Evolutionary conservation across 352 stramenopile genomes (phyloP).

Genomic region (Pythium guiyangense): DNA sequence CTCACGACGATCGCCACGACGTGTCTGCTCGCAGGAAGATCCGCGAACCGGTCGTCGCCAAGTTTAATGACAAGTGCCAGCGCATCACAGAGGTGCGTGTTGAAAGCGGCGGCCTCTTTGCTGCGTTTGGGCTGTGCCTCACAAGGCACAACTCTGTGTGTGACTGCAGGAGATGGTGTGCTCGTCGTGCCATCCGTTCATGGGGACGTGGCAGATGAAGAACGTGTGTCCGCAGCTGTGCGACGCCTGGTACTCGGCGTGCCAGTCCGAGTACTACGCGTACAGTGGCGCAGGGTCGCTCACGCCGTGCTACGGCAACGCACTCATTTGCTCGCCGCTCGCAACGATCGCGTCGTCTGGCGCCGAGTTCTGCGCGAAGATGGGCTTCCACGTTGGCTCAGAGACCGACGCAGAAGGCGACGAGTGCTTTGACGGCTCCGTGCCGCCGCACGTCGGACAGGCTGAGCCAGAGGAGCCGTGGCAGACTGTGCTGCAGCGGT

Average conservation of each 20-base stretch:
- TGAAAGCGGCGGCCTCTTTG: too few relatives aligned
- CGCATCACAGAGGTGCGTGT: constrained; percentile 43
- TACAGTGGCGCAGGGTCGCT: constrained; percentile 51
- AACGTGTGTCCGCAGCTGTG: constrained; percentile 71
- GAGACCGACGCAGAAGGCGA: constrained; percentile 59
- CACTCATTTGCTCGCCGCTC: constrained; percentile 74
- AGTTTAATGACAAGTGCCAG: constrained; percentile 70
- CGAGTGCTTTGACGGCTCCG: constrained; percentile 82
- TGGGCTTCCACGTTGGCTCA: constrained; percentile 75
- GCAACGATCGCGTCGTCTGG: constrained; percentile 47
- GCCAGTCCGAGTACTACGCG: constrained; percentile 71
- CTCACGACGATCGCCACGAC: not conserved
- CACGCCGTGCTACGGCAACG: constrained; percentile 77
- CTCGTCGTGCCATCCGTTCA: constrained; percentile 73
- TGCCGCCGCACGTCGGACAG: constrained; percentile 46
- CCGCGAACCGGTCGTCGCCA: constrained; percentile 67
- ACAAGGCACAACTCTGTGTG: not conserved
- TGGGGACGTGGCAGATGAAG: constrained; percentile 73
- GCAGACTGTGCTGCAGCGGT: constrained; percentile 41
- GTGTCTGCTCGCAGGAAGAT: constrained; percentile 45
- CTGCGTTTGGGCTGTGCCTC: too few relatives aligned
- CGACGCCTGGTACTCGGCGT: constrained; percentile 68
- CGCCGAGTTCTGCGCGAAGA: constrained; percentile 65
- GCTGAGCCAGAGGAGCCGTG: constrained; percentile 56
- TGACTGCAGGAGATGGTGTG: constrained; percentile 65